A percentile compares a stretch with the other conserved stretches of the same genome.
phyloP scores from a whole-genome alignment of 1,139 yeast species.

The Magnusiomyces ingens region DNA sequence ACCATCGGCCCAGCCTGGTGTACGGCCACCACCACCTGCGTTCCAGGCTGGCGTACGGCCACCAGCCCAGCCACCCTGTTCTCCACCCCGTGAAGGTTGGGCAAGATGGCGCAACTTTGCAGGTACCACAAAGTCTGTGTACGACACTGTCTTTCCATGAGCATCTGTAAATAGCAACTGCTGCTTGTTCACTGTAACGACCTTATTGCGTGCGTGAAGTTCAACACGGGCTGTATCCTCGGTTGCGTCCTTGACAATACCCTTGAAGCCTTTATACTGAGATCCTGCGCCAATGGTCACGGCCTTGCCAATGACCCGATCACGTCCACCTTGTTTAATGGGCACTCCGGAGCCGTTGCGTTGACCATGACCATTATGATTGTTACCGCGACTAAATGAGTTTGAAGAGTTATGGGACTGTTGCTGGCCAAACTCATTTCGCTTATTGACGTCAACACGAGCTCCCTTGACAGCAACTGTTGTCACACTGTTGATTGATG shows the following conservation, averaged over 20 bases:
- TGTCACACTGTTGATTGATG: conserved; percentile 66
- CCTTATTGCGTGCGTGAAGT: conserved; percentile 85
- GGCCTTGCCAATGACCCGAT: conserved; percentile 70
- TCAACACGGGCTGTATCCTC: conserved; percentile 90
- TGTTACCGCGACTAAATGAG: conserved; percentile 31
- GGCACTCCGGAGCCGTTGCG: conserved; percentile 51
- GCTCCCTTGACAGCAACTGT: conserved; percentile 82
- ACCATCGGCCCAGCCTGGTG: conserved; percentile 23
- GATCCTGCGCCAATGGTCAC: conserved; percentile 82
- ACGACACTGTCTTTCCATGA: conserved; percentile 61
- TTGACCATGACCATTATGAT: conserved; percentile 26
- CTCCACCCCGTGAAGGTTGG: conserved; percentile 14
- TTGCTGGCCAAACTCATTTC: conserved; percentile 66
- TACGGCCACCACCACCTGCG: conserved; percentile 26
- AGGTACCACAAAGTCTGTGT: conserved; percentile 69
- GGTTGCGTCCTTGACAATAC: conserved; percentile 88
- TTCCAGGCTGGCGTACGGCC: conserved; percentile 41
- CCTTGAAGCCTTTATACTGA: conserved; percentile 89
- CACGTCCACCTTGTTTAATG: conserved; percentile 58
- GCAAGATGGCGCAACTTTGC: conserved; percentile 24
- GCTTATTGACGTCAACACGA: conserved; percentile 55
- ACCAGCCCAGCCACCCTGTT: conserved; percentile 19
- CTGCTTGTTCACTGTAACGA: conserved; percentile 73
- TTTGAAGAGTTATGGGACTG: conserved; percentile 36
- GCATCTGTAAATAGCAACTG: conserved; percentile 64